Evolutionary conservation across 495 filamentous ascomycete species (phyloP), one percentile per base, ranked within the genome.

Genomic region (Podospora appendiculata): DNA sequence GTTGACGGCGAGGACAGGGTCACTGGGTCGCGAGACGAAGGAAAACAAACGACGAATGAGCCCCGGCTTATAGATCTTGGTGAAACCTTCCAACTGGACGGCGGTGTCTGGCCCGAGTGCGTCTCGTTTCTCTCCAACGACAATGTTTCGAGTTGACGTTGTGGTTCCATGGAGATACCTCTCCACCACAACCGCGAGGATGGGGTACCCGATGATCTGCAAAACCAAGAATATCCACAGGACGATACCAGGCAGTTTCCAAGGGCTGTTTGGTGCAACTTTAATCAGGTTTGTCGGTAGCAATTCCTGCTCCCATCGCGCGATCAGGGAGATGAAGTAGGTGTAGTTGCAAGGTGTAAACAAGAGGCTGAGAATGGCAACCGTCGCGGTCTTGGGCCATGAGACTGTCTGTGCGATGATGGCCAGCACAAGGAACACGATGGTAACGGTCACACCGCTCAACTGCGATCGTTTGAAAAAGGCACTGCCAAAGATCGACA

Each of bases 381-480:
- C 80, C 3, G 80, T 72, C 9, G 68, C 79, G 13, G 82, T 83
- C 17, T 60, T 73, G n/a, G 73, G 70, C 32, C 73, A 76, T 0
- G 71, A 75, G 32, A 81, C 61, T 12, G 86, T 77, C 65, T 91
- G 88, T 0, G 86, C 83, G 6, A 86, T 62, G 41, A 93, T 78
- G 14, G 79, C 87, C 9, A 90, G 65, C 42, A 87, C 61, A 14
- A 91, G 69, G n/a, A 76, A 77, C 33, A 80, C 58, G 16, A 91
- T 80, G 10, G 81, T 80, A 6, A 79, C 69, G 5, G 80, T 74
- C 48, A 90, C 87, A 17, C 88, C 88, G 48, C 68, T 88, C 25
- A 93, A 74, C 66, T 93, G 88, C 1, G 88, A 81, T 61, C 78
- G 84, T 52, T 80, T 85, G 68, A 91, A 93, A 61, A 91, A 87